Evolutionary conservation across 2,329 filamentous ascomycete species (phyloP).

Genomic region (Rutstroemia sp.): DNA sequence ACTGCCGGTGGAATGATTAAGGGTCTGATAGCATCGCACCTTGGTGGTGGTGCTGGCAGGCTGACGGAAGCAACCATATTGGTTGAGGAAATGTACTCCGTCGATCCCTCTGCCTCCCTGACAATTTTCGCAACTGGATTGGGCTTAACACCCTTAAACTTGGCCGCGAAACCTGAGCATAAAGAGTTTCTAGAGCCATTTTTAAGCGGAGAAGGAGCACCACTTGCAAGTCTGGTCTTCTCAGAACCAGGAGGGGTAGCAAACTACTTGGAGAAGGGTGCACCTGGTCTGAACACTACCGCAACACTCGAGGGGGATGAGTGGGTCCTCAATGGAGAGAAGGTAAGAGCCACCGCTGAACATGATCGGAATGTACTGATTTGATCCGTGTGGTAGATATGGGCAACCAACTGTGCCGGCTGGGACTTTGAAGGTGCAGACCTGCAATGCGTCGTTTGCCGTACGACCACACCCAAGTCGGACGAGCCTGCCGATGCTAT

Average conservation of each 20-base stretch:
- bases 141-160: slow-evolving; percentile 43
- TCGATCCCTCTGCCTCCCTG: slow-evolving; percentile 41
- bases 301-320: slow-evolving; percentile 41
- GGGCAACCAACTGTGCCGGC: slow-evolving; percentile 47
- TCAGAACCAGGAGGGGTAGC: slow-evolving; percentile 44
- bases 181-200: slow-evolving; percentile 41
- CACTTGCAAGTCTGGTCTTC: slow-evolving; percentile 43
- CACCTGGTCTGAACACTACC: slow-evolving; percentile 40
- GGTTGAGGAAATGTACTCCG: slow-evolving; percentile 45
- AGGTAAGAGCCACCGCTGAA: slow-evolving; percentile 29
- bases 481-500: slow-evolving; percentile 31
- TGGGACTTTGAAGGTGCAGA: slow-evolving; percentile 47
- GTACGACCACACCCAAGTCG: slow-evolving; percentile 21
- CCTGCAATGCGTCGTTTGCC: slow-evolving; percentile 45
- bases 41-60: slow-evolving; percentile 38
- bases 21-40: slow-evolving; percentile 36
- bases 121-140: slow-evolving; percentile 46
- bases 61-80: slow-evolving; percentile 43
- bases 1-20: slow-evolving; percentile 39
- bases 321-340: slow-evolving; percentile 47
- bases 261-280: slow-evolving; percentile 45
- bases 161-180: slow-evolving; percentile 35
- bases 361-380: neutral
- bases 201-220: slow-evolving; percentile 36
- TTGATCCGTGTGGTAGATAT: slow-evolving; percentile 32